Base-by-base conservation (phyloP, 352 stramenopile genomes). In the Globisporangium nunn region DNA sequence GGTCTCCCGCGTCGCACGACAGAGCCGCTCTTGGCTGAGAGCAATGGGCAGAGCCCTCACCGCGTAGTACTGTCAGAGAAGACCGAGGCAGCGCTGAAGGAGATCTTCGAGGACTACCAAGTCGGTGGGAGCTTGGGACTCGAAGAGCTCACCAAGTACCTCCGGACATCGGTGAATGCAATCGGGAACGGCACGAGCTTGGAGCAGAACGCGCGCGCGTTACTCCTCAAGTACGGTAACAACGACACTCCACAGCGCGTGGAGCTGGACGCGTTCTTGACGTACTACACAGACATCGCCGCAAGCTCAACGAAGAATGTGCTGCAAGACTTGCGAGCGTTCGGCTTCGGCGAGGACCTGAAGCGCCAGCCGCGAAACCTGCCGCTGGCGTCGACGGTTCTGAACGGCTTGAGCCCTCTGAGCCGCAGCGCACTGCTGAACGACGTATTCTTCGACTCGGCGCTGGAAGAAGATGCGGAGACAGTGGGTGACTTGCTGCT, bases 401-500 rank as follows among this genome's bases (percentile, higher is more conserved):
- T 93, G 11, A 62, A 72, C 30, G 62, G 57, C 0, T 48, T 95
- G 45, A 85, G 69, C 31, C 44, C 70, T 11, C 52, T 95, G 50
- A 93, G 83, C 53, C 77, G 75, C 2, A 61, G 54, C 40, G 78
- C 86, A 17, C 59, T 95, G 18, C 60, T 87, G 1, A 91, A 84
- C 39, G 78, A 92, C 29, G 81, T 87, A 12, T 94, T 95, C 58
- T 83, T 95, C 35, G 83, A 95, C 52, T 88, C 81, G 29, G 85
- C 83, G 15, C 70, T 95, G 4, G 85, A 95, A 56, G 85, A 95
- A 66, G 83, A 95, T 61, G 82, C 83, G 17, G 85, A 95, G 52
- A 91, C 79, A 4, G 83, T 85, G 15, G 71, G 70, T 10, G 83
- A 95, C 39, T 61, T 95, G 40, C 52, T 95, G 41, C 50, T 92